These are phyloP conservation scores for Hypoxylon perforatum DNA, from an alignment of 495 filamentous ascomycete species.

Conservation along the genomic window DNA sequence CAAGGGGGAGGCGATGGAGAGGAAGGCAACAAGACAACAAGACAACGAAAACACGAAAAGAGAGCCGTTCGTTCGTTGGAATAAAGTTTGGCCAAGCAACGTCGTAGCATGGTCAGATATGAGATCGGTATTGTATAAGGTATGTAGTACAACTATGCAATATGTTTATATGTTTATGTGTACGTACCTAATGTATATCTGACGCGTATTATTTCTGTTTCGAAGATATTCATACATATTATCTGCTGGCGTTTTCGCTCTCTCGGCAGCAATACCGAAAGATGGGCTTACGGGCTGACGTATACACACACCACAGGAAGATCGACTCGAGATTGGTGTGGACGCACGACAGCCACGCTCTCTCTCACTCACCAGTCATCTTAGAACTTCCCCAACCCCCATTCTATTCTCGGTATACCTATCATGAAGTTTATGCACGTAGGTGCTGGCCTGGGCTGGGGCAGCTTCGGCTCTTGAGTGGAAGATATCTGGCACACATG, in stretches of 20 bases:
- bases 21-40: too few species aligned
- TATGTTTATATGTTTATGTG: slow-evolving; percentile 26
- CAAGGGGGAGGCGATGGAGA: too few species aligned
- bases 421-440: slow-evolving; percentile 27
- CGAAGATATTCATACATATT: slow-evolving; percentile 11
- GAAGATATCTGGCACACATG: slow-evolving; percentile 3
- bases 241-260: slow-evolving; percentile 15
- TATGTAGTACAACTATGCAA: slow-evolving; percentile 1
- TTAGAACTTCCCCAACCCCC: background rate
- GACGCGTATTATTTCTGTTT: slow-evolving; percentile 19
- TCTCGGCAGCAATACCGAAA: slow-evolving; percentile 39
- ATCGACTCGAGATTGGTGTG: background rate
- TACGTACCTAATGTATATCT: too few species aligned
- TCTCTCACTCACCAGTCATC: too few species aligned
- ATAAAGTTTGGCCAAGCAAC: slow-evolving; percentile 42
- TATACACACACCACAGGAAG: slow-evolving; percentile 10
- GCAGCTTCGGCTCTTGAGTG: slow-evolving; percentile 16
- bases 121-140: too few species aligned
- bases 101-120: slow-evolving; percentile 1
- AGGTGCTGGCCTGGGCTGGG: slow-evolving; percentile 24
- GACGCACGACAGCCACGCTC: slow-evolving; percentile 3
- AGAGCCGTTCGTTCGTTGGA: slow-evolving; percentile 33
- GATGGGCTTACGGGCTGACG: slow-evolving; percentile 10
- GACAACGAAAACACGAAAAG: background rate
- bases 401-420: slow-evolving; percentile 24